Percentiles rank a stretch among this genome's conserved stretches.
These are phyloP conservation scores for Talaromyces amestolkiae DNA, from an alignment of 2,329 filamentous ascomycete species.

Conservation along the genomic window DNA sequence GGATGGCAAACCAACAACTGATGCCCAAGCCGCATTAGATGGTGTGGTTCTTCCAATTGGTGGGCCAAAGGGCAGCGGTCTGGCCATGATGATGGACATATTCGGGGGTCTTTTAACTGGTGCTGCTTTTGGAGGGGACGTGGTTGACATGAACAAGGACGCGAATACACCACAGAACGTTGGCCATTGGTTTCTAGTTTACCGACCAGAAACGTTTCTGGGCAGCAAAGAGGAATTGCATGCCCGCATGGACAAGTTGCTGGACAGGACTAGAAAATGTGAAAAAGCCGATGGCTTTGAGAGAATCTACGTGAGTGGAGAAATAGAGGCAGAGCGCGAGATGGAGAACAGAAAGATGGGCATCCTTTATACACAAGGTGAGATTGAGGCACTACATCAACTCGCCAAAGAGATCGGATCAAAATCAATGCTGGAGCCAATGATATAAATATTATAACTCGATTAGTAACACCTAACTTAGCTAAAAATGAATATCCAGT, in stretches of 20 bases:
- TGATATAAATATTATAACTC: background rate
- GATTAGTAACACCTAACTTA: no score
- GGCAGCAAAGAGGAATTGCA: background rate
- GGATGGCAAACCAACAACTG: conserved; percentile 65
- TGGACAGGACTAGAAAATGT: background rate
- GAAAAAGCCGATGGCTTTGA: background rate
- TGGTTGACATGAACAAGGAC: conserved; percentile 33
- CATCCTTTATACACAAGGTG: background rate
- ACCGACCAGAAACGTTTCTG: background rate
- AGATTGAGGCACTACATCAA: background rate
- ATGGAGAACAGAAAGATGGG: background rate
- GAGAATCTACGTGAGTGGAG: background rate
- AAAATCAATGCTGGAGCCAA: background rate
- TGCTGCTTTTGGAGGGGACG: conserved; percentile 72
- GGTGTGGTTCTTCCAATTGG: conserved; percentile 85
- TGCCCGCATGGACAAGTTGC: background rate
- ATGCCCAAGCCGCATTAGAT: conserved; percentile 66
- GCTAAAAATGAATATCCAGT: background rate
- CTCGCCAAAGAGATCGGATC: background rate
- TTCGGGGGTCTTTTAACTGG: conserved; percentile 74
- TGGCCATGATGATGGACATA: conserved; percentile 85
- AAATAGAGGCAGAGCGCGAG: background rate
- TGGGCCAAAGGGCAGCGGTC: conserved; percentile 73
- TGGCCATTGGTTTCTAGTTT: background rate
- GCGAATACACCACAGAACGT: background rate